Percentiles rank a stretch among this genome's conserved stretches.
These are phyloP conservation scores for Gyromitra esculenta DNA, from an alignment of 2,329 filamentous ascomycete species.

Conservation along the genomic window DNA sequence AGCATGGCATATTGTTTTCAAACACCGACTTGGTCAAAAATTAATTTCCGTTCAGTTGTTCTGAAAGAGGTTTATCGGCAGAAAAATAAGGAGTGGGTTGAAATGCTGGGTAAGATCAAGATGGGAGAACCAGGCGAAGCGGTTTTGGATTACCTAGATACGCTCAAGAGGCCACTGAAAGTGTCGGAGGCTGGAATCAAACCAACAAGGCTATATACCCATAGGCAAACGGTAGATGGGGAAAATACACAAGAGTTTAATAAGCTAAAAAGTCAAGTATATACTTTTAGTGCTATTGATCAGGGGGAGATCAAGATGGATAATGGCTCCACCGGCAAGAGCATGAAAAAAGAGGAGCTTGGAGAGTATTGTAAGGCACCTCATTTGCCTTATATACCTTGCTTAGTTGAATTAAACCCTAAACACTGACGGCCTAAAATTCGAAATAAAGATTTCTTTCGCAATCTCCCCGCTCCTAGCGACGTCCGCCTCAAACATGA, in stretches of 20 bases:
- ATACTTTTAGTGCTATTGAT: slow-evolving; percentile 56
- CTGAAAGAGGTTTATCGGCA: slow-evolving; percentile 69
- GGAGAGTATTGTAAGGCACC: slow-evolving; percentile 27
- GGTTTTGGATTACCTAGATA: slow-evolving; percentile 43
- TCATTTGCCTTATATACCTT: neutral
- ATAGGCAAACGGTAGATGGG: slow-evolving; percentile 59
- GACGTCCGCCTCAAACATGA: slow-evolving; percentile 32
- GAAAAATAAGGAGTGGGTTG: slow-evolving; percentile 66
- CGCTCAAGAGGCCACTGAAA: slow-evolving; percentile 51
- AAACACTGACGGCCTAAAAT: neutral
- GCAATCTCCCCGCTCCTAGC: slow-evolving; percentile 27
- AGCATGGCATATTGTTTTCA: slow-evolving; percentile 71
- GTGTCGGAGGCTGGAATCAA: slow-evolving; percentile 48
- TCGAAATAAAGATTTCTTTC: slow-evolving; percentile 39
- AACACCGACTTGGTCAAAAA: slow-evolving; percentile 67
- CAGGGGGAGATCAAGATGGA: slow-evolving; percentile 23
- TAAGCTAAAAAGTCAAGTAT: slow-evolving; percentile 58
- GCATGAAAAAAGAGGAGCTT: slow-evolving; percentile 1
- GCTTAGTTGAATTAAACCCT: neutral
- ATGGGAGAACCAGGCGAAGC: slow-evolving; percentile 60
- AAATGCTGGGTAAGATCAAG: slow-evolving; percentile 67
- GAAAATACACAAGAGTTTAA: slow-evolving; percentile 60
- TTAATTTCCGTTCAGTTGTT: slow-evolving; percentile 66
- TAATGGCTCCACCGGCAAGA: neutral
- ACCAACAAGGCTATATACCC: slow-evolving; percentile 56